Conservation (phyloP, 257 asterid genomes). For the Dorcoceras hygrometricum region DNA sequence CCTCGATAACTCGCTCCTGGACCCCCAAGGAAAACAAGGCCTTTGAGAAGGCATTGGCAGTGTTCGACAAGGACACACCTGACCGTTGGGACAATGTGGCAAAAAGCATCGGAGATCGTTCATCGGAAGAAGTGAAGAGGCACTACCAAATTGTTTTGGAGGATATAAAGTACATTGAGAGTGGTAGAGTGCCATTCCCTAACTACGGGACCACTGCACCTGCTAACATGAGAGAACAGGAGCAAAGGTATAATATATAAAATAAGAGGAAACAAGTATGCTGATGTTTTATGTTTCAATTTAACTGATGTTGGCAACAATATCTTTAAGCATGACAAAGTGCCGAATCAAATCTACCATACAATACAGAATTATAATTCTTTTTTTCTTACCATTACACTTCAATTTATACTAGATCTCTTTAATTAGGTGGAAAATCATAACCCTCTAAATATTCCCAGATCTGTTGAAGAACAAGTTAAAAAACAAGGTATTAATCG, state of each 20-base stretch:
- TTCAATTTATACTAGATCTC: no score
- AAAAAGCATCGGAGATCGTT: slow-evolving; percentile 59
- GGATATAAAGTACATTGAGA: slow-evolving; percentile 58
- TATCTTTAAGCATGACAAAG: no score
- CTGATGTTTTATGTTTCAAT: no score
- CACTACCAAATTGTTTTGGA: slow-evolving; percentile 62
- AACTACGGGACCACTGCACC: slow-evolving; percentile 38
- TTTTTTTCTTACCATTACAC: no score
- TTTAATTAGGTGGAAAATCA: no score
- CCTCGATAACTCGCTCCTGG: slow-evolving; percentile 50
- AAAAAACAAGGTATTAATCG: no score
- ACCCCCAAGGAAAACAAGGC: slow-evolving; percentile 69
- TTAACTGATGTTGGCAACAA: neutral
- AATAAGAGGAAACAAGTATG: no score
- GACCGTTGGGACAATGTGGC: slow-evolving; percentile 90
- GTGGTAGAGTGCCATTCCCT: slow-evolving; percentile 64
- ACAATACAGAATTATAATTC: no score
- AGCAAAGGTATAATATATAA: slow-evolving; percentile 10
- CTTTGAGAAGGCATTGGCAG: slow-evolving; percentile 73
- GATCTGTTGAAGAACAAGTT: neutral
- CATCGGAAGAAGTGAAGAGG: slow-evolving; percentile 60
- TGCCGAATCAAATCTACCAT: no score
- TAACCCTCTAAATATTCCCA: no score
- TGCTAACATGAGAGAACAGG: slow-evolving; percentile 21
- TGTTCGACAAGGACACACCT: slow-evolving; percentile 63